phyloP scores from a whole-genome alignment of 169 alveolate species.

The Cryptosporidium sp. region DNA sequence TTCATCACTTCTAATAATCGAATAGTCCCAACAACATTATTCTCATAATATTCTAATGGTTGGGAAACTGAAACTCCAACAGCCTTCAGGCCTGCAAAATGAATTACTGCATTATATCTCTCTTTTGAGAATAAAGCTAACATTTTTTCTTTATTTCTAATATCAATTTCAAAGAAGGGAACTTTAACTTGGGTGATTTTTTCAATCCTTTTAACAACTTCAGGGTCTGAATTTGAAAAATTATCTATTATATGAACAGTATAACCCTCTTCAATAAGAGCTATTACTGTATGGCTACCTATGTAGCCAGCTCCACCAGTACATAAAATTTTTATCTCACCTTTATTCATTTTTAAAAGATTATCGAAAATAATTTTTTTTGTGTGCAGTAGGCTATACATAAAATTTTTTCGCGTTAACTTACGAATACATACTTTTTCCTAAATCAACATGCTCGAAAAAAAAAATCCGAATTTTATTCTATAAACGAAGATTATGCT shows the following conservation, averaged over 20 bases:
- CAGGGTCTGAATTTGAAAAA: constrained; percentile 75
- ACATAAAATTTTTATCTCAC: constrained; percentile 78
- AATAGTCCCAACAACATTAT: constrained; percentile 90
- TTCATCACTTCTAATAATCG: constrained; percentile 86
- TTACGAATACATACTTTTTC: neutral
- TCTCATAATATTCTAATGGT: constrained; percentile 91
- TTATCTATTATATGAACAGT: constrained; percentile 88
- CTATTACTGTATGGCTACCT: constrained; percentile 93
- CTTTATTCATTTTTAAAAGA: constrained; percentile 37
- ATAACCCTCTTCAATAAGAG: constrained; percentile 84
- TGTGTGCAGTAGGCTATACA: constrained; percentile 15
- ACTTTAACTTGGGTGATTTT: constrained; percentile 81
- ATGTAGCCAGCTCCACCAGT: constrained; percentile 96
- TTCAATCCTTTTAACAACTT: constrained; percentile 82
- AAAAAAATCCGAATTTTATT: neutral
- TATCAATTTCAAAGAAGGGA: constrained; percentile 85
- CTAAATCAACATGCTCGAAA: neutral
- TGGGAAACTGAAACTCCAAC: constrained; percentile 91
- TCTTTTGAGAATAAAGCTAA: constrained; percentile 80
- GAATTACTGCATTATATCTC: constrained; percentile 85
- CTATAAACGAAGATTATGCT: too few relatives aligned
- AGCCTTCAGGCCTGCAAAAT: constrained; percentile 93
- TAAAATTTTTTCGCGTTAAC: neutral
- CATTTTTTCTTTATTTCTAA: constrained; percentile 78
- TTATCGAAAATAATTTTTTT: neutral